phyloP scores from a whole-genome alignment of 345 rosid genomes.

The Pugionium cornutum region DNA sequence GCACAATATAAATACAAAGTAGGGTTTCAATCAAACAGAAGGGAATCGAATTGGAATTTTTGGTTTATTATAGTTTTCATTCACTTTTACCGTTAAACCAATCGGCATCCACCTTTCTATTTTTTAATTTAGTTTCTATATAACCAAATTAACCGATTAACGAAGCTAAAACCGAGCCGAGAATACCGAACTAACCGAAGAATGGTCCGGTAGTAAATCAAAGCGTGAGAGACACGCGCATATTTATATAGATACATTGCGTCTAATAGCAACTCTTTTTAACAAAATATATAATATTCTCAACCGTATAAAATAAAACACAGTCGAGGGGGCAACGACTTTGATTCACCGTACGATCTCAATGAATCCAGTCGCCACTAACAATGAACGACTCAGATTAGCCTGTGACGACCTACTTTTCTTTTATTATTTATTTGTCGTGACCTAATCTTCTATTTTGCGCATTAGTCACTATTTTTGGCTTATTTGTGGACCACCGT shows the following conservation, averaged over 20 bases:
- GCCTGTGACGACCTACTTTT: slow-evolving; percentile 40
- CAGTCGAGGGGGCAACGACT: slow-evolving; percentile 27
- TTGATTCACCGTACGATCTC: slow-evolving; percentile 43
- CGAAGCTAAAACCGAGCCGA: too few relatives aligned
- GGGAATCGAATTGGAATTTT: too few relatives aligned
- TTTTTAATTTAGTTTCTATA: too few relatives aligned
- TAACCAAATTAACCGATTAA: too few relatives aligned
- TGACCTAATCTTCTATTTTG: slow-evolving; percentile 34
- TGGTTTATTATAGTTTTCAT: too few relatives aligned
- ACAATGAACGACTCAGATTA: slow-evolving; percentile 14
- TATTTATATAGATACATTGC: slow-evolving; percentile 27
- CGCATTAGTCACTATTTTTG: slow-evolving; percentile 23
- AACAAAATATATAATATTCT: slow-evolving; percentile 29
- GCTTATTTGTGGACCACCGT: slow-evolving; percentile 27
- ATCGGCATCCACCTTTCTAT: too few relatives aligned
- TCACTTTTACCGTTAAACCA: too few relatives aligned
- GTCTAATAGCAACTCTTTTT: slow-evolving; percentile 35
- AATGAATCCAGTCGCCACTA: slow-evolving; percentile 29
- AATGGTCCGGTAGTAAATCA: not conserved
- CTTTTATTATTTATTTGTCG: slow-evolving; percentile 27
- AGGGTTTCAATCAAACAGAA: too few relatives aligned
- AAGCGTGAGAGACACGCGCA: slow-evolving; percentile 38
- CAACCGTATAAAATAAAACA: slow-evolving; percentile 7
- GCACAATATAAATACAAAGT: too few relatives aligned
- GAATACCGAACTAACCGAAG: too few relatives aligned